These are phyloP conservation scores for Cyclotella distinguenda DNA, from an alignment of 108 stramenopile genomes.

Conservation along the genomic window DNA sequence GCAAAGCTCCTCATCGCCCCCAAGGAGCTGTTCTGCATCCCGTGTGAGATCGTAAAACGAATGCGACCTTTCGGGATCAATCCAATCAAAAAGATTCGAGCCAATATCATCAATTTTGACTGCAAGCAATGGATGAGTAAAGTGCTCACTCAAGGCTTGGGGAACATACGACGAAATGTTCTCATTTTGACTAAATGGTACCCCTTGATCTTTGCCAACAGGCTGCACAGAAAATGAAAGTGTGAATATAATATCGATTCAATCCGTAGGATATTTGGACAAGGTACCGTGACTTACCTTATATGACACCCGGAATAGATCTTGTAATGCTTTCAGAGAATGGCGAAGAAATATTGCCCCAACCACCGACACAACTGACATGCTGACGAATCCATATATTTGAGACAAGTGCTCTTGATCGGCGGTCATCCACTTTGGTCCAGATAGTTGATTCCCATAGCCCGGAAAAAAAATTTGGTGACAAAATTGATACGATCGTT, in stretches of 20 bases:
- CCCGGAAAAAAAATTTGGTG: slow-evolving; percentile 42
- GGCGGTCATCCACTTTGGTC: slow-evolving; percentile 70
- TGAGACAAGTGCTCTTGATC: slow-evolving; percentile 64
- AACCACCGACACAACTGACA: slow-evolving; percentile 35
- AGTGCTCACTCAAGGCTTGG: slow-evolving; percentile 57
- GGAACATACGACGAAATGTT: slow-evolving; percentile 64
- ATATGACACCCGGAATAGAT: slow-evolving; percentile 37
- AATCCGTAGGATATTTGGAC: not conserved
- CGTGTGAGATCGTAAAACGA: slow-evolving; percentile 70
- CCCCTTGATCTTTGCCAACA: slow-evolving; percentile 31
- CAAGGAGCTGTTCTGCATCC: slow-evolving; percentile 63
- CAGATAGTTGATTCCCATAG: slow-evolving; percentile 37
- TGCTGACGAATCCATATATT: slow-evolving; percentile 64
- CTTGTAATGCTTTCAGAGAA: slow-evolving; percentile 18
- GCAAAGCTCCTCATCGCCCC: slow-evolving; percentile 40
- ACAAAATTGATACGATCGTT: slow-evolving; percentile 49
- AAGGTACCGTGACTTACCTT: slow-evolving; percentile 24
- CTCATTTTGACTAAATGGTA: slow-evolving; percentile 38
- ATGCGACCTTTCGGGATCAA: slow-evolving; percentile 62
- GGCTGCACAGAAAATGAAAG: slow-evolving; percentile 7
- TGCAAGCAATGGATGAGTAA: slow-evolving; percentile 76
- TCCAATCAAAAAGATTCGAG: slow-evolving; percentile 71
- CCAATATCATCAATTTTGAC: slow-evolving; percentile 65
- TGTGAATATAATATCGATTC: not conserved
- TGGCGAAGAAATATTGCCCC: slow-evolving; percentile 36